Percentiles rank a stretch among this genome's conserved stretches.
Evolutionary conservation across 176 grass and related monocot genomes (phyloP).

Genomic region (Alopecurus myosuroides): DNA sequence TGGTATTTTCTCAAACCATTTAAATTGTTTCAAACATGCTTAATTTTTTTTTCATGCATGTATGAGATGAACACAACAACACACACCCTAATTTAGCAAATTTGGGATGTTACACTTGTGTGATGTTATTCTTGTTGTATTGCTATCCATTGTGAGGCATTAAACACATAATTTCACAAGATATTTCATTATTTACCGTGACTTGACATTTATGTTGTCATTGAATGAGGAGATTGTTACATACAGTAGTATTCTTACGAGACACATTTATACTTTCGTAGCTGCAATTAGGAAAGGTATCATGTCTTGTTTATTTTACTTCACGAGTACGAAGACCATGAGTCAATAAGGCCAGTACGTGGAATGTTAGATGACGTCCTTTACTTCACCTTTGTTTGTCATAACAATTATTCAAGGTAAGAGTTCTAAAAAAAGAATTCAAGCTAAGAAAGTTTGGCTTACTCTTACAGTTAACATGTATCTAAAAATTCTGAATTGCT

Average conservation of each 20-base stretch:
- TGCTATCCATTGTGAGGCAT: neutral
- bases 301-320: neutral
- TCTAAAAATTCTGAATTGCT: too few relatives aligned
- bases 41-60: too few relatives aligned
- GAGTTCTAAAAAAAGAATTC: too few relatives aligned
- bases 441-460: too few relatives aligned
- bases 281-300: neutral
- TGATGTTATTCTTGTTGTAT: neutral
- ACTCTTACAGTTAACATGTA: too few relatives aligned
- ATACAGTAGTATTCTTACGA: neutral
- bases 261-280: neutral
- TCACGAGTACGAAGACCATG: neutral
- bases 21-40: too few relatives aligned
- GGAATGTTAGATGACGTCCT: neutral
- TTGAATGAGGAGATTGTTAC: neutral
- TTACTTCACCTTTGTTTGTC: too few relatives aligned
- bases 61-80: too few relatives aligned
- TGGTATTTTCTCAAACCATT: too few relatives aligned
- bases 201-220: neutral
- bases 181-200: neutral
- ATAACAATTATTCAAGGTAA: neutral
- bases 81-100: too few relatives aligned
- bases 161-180: neutral
- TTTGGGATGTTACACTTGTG: too few relatives aligned
- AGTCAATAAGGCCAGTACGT: neutral